Evolutionary conservation across 805 yeast species (phyloP), one percentile per base, ranked within the genome.

Genomic region (Isabelozyma rhagii): DNA sequence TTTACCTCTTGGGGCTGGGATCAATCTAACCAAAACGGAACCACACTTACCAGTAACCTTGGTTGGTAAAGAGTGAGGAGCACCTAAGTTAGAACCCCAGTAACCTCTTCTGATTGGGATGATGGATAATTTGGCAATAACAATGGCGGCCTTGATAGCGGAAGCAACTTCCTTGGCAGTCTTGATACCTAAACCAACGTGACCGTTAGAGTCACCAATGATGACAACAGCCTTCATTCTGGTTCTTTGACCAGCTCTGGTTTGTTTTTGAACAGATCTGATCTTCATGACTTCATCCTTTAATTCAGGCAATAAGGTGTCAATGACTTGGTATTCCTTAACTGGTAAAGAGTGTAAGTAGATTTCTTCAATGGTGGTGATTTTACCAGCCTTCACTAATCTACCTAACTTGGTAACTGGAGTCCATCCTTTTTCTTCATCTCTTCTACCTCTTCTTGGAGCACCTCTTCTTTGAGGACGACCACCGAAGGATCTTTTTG

Each of bases 181-280:
- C 91, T 94, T 94, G 84, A 94, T 91, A 84, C 99, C 99, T 77
- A 94, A 87, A 89, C 99, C 99, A 81, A 94, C 97, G 85, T 94
- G 99, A 78, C 99, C 99, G 90, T 91, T 90, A 73, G 92, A 82
- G 84, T 94, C 99, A 84, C 99, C 99, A 77, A 94, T 91, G 74
- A 94, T 91, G 75, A 94, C 98, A 73, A 94, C 96, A 79, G 98
- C 99, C 94, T 96, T 96, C 87, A 94, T 92, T 86, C 99, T 91
- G 82, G 98, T 94, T 87, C 99, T 93, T 86, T 94, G 99, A 91
- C 99, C 99, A 72, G 99, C 99, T 82, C 97, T 86, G 85, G 99
- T 94, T 83, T 94, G 99, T 87, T 94, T 94, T 83, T 94, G 99
- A 68, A 94, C 99, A 66, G 99, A 96, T 84, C 93, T 87, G 84